A percentile compares a stretch with the other conserved stretches of the same genome.
Conservation (phyloP, 257 asterid genomes). For the Apocynum venetum region DNA sequence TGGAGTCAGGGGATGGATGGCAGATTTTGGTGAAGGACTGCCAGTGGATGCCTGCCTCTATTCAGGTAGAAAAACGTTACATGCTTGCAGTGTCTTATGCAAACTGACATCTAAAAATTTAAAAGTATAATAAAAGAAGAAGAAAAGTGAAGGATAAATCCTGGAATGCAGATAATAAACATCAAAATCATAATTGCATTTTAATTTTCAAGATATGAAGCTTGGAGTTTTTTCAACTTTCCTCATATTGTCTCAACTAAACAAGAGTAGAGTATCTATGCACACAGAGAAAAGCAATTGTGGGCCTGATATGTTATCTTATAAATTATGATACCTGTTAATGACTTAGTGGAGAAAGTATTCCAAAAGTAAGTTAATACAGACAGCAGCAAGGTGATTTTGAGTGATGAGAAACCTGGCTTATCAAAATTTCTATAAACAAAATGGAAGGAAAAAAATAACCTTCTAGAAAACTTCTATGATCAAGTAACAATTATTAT, state of each 20-base stretch:
- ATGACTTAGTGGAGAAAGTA: not conserved
- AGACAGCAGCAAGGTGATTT: not conserved
- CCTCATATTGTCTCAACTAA: not conserved
- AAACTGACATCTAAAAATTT: not conserved
- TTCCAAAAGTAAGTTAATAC: not conserved
- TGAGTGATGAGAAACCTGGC: not conserved
- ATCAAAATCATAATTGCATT: not conserved
- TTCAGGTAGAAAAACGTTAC: conserved; percentile 47
- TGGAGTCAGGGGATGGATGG: conserved; percentile 99
- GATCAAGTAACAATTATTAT: not conserved
- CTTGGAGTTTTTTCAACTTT: not conserved
- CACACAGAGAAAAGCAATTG: too few species aligned
- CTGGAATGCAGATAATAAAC: not conserved
- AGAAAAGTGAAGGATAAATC: not conserved
- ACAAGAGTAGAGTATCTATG: not conserved
- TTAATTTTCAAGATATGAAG: not conserved
- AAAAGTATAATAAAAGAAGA: not conserved
- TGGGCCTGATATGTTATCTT: not conserved
- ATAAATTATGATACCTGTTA: not conserved
- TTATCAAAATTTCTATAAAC: not conserved
- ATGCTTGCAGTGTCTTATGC: not conserved
- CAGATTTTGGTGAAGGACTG: conserved; percentile 97
- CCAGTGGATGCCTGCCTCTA: conserved; percentile 88
- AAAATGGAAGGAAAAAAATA: not conserved
- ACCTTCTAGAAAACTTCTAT: not conserved